Evolutionary conservation across 257 asterid genomes (phyloP).

Genomic region (Petunia secreta): DNA sequence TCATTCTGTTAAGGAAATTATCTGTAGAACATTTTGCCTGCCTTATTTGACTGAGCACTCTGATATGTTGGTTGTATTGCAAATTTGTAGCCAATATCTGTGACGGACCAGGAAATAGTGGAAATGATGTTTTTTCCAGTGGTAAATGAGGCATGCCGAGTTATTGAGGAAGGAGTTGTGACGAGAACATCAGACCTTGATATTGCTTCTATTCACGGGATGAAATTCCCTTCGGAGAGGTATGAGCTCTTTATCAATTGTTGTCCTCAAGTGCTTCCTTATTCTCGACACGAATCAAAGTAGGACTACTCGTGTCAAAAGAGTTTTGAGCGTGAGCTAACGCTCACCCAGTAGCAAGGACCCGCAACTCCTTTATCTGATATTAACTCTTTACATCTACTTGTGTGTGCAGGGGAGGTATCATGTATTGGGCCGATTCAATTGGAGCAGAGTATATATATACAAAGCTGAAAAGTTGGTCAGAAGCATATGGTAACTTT

Average conservation of each 20-base stretch:
- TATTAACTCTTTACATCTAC: neutral
- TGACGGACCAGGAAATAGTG: slow-evolving; percentile 21
- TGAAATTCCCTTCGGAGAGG: slow-evolving; percentile 34
- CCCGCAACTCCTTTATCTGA: neutral
- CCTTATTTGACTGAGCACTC: neutral
- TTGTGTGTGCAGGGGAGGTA: slow-evolving; percentile 13
- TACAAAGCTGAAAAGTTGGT: slow-evolving; percentile 13
- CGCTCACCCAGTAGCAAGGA: slow-evolving; percentile 19
- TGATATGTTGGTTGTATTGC: neutral
- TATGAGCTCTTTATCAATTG: neutral
- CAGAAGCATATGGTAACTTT: slow-evolving; percentile 1
- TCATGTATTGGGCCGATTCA: slow-evolving; percentile 24
- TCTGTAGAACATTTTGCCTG: neutral
- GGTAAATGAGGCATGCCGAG: slow-evolving; percentile 35
- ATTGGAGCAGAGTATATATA: slow-evolving; percentile 24
- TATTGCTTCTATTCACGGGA: slow-evolving; percentile 32
- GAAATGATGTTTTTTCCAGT: slow-evolving; percentile 39
- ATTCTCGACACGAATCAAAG: neutral
- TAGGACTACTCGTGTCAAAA: neutral
- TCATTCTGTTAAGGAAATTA: neutral
- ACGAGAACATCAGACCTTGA: slow-evolving; percentile 35
- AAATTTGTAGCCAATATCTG: neutral
- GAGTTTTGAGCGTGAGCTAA: slow-evolving; percentile 26
- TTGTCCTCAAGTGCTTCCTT: neutral
- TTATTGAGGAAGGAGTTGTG: slow-evolving; percentile 29